phyloP scores from a whole-genome alignment of 1,139 yeast genomes.

The Scheffersomyces segobiensis region DNA sequence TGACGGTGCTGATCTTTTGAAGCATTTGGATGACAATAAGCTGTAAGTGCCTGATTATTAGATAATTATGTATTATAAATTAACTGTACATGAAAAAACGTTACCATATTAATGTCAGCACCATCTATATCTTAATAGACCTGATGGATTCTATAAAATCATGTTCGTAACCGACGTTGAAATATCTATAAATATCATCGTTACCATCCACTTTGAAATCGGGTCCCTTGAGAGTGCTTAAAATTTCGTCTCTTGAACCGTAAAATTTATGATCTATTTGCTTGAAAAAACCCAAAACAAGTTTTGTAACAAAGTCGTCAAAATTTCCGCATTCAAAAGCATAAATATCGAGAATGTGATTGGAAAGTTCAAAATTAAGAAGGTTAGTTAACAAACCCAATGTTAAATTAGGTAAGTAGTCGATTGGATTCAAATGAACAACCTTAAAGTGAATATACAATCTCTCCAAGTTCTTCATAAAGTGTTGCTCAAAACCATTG shows the following conservation, averaged over 20 bases:
- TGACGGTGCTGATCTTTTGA: conserved; percentile 69
- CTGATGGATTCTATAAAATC: conserved; percentile 48
- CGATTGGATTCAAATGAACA: conserved; percentile 32
- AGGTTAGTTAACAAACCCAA: conserved; percentile 22
- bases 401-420: conserved; percentile 24
- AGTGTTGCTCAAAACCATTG: conserved; percentile 47
- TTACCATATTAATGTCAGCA: conserved; percentile 1
- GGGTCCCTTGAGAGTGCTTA: conserved; percentile 33
- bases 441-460: conserved; percentile 52
- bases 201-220: conserved; percentile 11
- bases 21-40: conserved; percentile 47
- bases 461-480: conserved; percentile 44
- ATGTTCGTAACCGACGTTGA: conserved; percentile 50
- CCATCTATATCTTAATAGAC: conserved; percentile 10
- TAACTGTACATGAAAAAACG: neutral
- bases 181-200: conserved; percentile 21
- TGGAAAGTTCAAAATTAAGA: conserved; percentile 26
- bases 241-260: conserved; percentile 49
- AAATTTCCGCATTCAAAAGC: conserved; percentile 51
- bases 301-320: conserved; percentile 49
- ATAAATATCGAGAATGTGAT: conserved; percentile 52
- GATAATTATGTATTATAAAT: neutral
- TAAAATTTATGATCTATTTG: conserved; percentile 53
- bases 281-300: conserved; percentile 48
- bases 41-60: neutral